These are phyloP conservation scores for Volvariella surrecta DNA, from an alignment of 1,284 basidiomycete genomes.

Conservation along the genomic window DNA sequence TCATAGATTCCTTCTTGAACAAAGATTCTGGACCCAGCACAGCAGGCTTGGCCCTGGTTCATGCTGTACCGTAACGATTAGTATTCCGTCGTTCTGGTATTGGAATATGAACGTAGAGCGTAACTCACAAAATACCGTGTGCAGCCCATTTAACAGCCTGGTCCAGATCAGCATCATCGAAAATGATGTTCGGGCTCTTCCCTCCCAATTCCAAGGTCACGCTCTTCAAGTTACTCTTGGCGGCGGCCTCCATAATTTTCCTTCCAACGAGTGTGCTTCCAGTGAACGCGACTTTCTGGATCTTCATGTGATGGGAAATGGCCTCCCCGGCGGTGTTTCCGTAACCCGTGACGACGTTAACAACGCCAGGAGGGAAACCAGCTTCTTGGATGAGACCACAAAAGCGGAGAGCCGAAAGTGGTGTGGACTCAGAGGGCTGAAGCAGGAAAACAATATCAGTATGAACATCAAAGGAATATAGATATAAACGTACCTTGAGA, in stretches of 20 bases:
- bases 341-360: conserved; percentile 78
- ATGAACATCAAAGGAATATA: not conserved
- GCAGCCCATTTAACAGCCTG: conserved; percentile 77
- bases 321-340: conserved; percentile 65
- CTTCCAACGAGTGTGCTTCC: conserved; percentile 69
- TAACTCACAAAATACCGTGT: conserved; percentile 67
- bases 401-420: conserved; percentile 67
- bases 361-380: conserved; percentile 58
- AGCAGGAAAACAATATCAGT: not conserved
- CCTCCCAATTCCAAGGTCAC: conserved; percentile 86
- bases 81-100: conserved; percentile 19
- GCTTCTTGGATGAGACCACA: conserved; percentile 45
- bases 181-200: conserved; percentile 75
- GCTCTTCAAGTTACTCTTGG: conserved; percentile 73
- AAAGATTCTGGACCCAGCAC: conserved; percentile 78
- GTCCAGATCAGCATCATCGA: conserved; percentile 70
- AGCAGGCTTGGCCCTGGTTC: conserved; percentile 65
- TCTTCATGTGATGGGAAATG: conserved; percentile 42
- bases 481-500: conserved; percentile 44
- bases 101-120: conserved; percentile 14
- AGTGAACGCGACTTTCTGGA: conserved; percentile 59
- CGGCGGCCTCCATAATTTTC: conserved; percentile 68
- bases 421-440: conserved; percentile 81
- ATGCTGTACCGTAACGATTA: conserved; percentile 12
- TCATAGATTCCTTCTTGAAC: conserved; percentile 81